These are phyloP conservation scores for Wilcoxina mikolae DNA, from an alignment of 495 filamentous ascomycete species.

Conservation along the genomic window DNA sequence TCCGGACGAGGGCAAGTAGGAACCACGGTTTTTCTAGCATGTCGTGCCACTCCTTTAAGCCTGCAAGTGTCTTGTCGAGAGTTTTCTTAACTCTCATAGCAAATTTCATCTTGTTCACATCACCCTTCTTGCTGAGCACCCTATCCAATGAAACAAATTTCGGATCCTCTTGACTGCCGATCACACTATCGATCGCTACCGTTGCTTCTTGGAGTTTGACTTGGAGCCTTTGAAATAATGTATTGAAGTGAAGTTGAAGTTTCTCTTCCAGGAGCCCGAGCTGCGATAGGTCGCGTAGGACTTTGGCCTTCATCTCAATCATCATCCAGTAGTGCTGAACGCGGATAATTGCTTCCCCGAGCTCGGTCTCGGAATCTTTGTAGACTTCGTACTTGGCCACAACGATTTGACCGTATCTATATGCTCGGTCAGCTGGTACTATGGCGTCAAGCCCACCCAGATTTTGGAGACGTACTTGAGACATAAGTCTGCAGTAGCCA, in stretches of 20 bases:
- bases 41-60: conserved; percentile 33
- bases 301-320: conserved; percentile 28
- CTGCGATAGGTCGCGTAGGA: conserved; percentile 28
- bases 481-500: conserved; percentile 15
- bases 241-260: conserved; percentile 27
- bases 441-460: not conserved
- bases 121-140: not conserved
- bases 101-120: not conserved
- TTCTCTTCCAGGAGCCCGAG: conserved; percentile 30
- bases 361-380: conserved; percentile 20
- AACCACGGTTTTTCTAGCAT: conserved; percentile 32
- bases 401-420: conserved; percentile 12
- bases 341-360: conserved; percentile 28
- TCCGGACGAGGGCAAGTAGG: conserved; percentile 30
- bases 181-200: conserved; percentile 22
- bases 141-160: conserved; percentile 10
- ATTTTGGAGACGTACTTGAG: conserved; percentile 7
- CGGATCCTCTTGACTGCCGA: conserved; percentile 10
- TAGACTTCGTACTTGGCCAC: conserved; percentile 12
- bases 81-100: conserved; percentile 16
- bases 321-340: conserved; percentile 31
- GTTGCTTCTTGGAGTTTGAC: conserved; percentile 27
- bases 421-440: not conserved
- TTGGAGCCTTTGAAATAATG: conserved; percentile 28
- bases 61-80: conserved; percentile 28